Conservation (phyloP, 129 eudicot genomes). For the Pittosporum tobira region DNA sequence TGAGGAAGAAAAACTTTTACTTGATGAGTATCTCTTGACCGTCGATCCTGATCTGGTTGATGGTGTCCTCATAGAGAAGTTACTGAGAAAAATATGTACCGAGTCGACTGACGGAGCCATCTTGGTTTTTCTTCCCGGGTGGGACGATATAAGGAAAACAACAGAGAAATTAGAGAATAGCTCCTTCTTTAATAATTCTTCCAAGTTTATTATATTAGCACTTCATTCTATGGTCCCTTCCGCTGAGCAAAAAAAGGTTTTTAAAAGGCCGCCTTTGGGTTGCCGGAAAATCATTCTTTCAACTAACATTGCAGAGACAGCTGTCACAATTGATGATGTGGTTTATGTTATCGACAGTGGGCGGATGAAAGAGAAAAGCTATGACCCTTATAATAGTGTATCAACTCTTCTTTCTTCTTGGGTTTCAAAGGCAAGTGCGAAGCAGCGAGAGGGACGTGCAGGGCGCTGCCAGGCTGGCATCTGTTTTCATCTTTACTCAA, state of each 20-base stretch:
- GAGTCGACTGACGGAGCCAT: constrained; percentile 79
- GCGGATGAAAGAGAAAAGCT: constrained; percentile 87
- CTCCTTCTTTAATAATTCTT: constrained; percentile 46
- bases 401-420: constrained; percentile 90
- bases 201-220: constrained; percentile 54
- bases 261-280: constrained; percentile 62
- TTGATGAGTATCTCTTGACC: constrained; percentile 51
- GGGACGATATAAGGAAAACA: constrained; percentile 91
- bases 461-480: constrained; percentile 95
- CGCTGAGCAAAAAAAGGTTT: constrained; percentile 78
- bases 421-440: constrained; percentile 93
- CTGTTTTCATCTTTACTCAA: constrained; percentile 88
- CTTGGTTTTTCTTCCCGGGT: constrained; percentile 88
- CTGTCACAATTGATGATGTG: constrained; percentile 94
- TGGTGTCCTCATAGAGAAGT: constrained; percentile 67
- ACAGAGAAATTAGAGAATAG: constrained; percentile 49
- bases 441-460: constrained; percentile 96
- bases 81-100: constrained; percentile 61
- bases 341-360: constrained; percentile 93
- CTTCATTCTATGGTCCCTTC: constrained; percentile 91
- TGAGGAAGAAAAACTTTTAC: constrained; percentile 47
- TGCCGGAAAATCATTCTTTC: constrained; percentile 89
- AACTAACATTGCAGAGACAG: constrained; percentile 93
- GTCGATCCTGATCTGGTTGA: constrained; percentile 66
- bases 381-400: constrained; percentile 87